Base-by-base conservation (phyloP, 768 basidiomycete genomes). In the Cyclocybe cylindracea region DNA sequence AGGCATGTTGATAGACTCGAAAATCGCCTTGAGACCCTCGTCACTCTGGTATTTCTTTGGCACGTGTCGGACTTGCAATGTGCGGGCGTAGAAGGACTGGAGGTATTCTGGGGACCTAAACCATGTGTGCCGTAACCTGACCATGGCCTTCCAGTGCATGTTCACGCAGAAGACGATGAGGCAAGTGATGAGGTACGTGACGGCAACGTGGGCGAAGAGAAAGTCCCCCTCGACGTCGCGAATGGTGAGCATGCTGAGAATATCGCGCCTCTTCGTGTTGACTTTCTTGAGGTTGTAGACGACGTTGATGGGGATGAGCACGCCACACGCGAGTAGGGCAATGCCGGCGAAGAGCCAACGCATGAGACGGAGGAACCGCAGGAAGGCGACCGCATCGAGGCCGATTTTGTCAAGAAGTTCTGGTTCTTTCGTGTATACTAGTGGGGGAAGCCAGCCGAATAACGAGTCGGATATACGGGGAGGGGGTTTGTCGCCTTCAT, bases 51-150 rank as follows among this genome's bases (percentile, higher is more conserved):
- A 75, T 63, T 87, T 87, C 74, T 85, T 91, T 16, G 87, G 84
- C 7, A 98, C 90, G 54, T 81, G 80, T 14, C 79, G 83, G 55
- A 95, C 79, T 66, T 91, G 84, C 47, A 99, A 80, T 0, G 96
- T 98, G 35, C 97, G 84, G 1, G 95, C 92, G 64, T 97, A 94
- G 77, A 98, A 97, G 2, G 89, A 89, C 55, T 87, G 79, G 45
- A 87, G 78, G 70, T 97, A 95, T 63, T 91, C 90, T 7, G 90
- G 87, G 3, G 89, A 91, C 55, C 89, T 85, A 76, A 94, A 98
- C 90, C 93, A 99, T 33, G 78, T 74, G 57, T 82, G 78, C 2
- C 96, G 87, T 1, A 99, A 83, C 39, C 70, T 73, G 46, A 98
- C 74, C 80, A 98, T 91, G 40, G 75, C 73, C 41, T 68, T 76